Percentiles rank a stretch among this genome's conserved stretches.
phyloP scores from a whole-genome alignment of 1,139 yeast species.

The Suhomyces kunorum region DNA sequence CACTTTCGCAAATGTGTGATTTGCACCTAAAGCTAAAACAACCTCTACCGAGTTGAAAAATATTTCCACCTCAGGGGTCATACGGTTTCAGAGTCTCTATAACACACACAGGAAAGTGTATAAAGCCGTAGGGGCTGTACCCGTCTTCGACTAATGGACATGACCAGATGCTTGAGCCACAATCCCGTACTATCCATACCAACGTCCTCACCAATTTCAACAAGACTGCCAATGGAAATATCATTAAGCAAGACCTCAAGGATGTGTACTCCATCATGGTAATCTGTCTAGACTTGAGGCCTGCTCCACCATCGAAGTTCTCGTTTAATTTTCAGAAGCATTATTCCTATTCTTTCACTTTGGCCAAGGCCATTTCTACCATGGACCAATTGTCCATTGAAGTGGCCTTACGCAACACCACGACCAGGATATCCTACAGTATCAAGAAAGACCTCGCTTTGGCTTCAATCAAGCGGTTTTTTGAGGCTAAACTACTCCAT shows the following conservation, averaged over 20 bases:
- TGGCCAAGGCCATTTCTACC: slow-evolving; percentile 50
- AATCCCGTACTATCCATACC: slow-evolving; percentile 37
- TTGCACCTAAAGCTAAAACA: background rate
- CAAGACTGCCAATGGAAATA: slow-evolving; percentile 52
- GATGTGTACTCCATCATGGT: slow-evolving; percentile 57
- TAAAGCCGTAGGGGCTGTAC: background rate
- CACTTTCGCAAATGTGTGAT: background rate
- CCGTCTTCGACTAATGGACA: background rate
- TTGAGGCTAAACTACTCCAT: slow-evolving; percentile 69
- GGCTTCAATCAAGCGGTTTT: slow-evolving; percentile 54
- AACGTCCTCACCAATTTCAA: slow-evolving; percentile 43
- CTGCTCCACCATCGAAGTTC: background rate
- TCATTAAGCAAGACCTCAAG: slow-evolving; percentile 57
- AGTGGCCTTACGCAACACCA: slow-evolving; percentile 50
- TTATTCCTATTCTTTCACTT: slow-evolving; percentile 56
- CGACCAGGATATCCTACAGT: slow-evolving; percentile 60
- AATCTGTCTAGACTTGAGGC: slow-evolving; percentile 46
- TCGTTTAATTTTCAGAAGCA: slow-evolving; percentile 19
- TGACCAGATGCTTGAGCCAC: background rate
- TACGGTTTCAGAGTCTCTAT: background rate
- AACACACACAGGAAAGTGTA: background rate
- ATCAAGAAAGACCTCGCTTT: slow-evolving; percentile 56
- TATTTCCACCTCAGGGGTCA: background rate
- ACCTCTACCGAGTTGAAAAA: no score
- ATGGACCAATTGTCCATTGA: slow-evolving; percentile 54